Conservation (phyloP, 805 yeast genomes). For the Starmerella bacillaris region DNA sequence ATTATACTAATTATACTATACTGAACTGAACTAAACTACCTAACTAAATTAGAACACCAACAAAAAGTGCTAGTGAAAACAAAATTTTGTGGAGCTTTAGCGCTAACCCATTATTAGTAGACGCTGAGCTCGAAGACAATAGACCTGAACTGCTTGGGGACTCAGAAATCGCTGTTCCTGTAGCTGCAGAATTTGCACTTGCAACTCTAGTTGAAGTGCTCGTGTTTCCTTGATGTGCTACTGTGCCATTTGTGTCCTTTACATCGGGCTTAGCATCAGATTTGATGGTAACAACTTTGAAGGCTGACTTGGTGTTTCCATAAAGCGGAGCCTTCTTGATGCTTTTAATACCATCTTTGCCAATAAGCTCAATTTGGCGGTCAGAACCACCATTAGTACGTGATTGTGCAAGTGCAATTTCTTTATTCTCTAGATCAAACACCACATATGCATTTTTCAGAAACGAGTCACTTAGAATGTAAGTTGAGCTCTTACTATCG, state of each 20-base stretch:
- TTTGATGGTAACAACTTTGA: constrained; percentile 14
- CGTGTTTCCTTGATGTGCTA: no score
- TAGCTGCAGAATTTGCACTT: no score
- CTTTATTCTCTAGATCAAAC: constrained; percentile 36
- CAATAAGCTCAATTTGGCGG: constrained; percentile 15
- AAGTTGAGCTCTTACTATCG: constrained; percentile 14
- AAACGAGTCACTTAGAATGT: constrained; percentile 38
- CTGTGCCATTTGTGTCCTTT: constrained; percentile 17
- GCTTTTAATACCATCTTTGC: not conserved
- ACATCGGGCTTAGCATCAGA: constrained; percentile 15
- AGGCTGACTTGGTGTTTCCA: constrained; percentile 6
- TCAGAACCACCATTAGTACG: constrained; percentile 13
- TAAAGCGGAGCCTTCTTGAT: not conserved
- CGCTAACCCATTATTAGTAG: no score
- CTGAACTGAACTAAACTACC: no score
- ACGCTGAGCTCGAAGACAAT: no score
- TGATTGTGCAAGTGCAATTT: constrained; percentile 40
- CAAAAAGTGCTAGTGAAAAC: no score
- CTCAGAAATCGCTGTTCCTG: no score
- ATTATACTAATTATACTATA: no score
- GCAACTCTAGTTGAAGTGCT: no score
- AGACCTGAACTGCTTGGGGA: no score
- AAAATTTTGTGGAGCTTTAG: no score
- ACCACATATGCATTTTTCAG: constrained; percentile 41
- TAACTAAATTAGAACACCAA: no score